Evolutionary conservation across 2,329 filamentous ascomycete species (phyloP).

Genomic region (Leptographium lundbergii): DNA sequence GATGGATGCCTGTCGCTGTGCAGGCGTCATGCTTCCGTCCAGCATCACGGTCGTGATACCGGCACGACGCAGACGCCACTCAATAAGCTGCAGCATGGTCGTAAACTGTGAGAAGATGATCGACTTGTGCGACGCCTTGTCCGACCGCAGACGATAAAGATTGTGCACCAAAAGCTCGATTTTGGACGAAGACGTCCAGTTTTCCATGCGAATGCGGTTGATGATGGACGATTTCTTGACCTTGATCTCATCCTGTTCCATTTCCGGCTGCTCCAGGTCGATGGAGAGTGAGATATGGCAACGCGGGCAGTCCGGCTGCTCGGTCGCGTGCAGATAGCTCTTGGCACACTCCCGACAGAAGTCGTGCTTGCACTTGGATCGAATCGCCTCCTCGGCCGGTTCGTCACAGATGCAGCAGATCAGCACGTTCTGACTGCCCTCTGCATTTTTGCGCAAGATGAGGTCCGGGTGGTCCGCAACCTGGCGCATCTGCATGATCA

Average conservation of each 20-base stretch:
- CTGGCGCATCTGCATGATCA: slow-evolving; percentile 99
- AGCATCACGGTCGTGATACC: slow-evolving; percentile 98
- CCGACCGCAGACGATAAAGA: slow-evolving; percentile 78
- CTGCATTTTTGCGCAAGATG: slow-evolving; percentile 74
- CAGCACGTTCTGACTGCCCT: slow-evolving; percentile 79
- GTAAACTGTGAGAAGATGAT: slow-evolving; percentile 98
- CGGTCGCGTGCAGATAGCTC: slow-evolving; percentile 67
- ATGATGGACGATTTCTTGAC: slow-evolving; percentile 96
- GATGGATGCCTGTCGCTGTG: slow-evolving; percentile 85
- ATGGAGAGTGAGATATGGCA: slow-evolving; percentile 86
- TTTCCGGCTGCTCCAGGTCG: slow-evolving; percentile 88
- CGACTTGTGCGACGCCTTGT: slow-evolving; percentile 88
- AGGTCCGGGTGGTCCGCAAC: slow-evolving; percentile 93
- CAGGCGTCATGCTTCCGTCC: slow-evolving; percentile 92
- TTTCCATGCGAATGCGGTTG: slow-evolving; percentile 96
- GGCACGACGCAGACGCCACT: slow-evolving; percentile 92
- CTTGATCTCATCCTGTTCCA: slow-evolving; percentile 75
- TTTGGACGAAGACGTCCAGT: slow-evolving; percentile 97
- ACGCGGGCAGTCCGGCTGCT: slow-evolving; percentile 68
- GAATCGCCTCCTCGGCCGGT: slow-evolving; percentile 85
- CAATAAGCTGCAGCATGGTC: slow-evolving; percentile 90
- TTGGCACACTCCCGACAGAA: slow-evolving; percentile 75
- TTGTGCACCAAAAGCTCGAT: slow-evolving; percentile 95
- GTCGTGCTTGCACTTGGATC: slow-evolving; percentile 84
- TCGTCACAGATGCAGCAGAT: slow-evolving; percentile 96